Evolutionary conservation across 2,329 filamentous ascomycete genomes (phyloP).

Genomic region (Trichophyton rubrum): DNA sequence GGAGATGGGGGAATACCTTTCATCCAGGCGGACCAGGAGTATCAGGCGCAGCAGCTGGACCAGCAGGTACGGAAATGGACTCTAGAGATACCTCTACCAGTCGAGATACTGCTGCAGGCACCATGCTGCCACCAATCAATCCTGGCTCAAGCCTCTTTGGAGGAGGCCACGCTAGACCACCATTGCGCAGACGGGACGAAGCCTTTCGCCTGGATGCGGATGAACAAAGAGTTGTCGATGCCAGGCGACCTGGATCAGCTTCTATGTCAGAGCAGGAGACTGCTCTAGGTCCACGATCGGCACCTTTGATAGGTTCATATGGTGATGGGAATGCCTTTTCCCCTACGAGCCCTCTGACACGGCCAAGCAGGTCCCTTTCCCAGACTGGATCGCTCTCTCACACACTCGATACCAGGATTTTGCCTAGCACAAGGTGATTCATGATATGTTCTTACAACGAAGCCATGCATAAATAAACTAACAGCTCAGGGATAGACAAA

Average conservation of each 20-base stretch:
- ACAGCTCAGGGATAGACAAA: constrained; percentile 34
- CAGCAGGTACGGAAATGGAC: background rate
- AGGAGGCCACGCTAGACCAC: constrained; percentile 29
- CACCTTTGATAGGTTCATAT: background rate
- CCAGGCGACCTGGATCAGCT: background rate
- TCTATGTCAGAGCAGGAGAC: background rate
- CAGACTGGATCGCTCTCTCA: background rate
- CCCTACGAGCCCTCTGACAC: background rate
- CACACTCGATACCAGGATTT: background rate
- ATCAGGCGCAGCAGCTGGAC: background rate
- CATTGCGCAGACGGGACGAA: constrained; percentile 21
- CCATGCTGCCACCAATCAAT: constrained; percentile 35
- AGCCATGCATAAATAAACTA: background rate
- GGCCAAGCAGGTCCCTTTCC: background rate
- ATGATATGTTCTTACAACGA: background rate
- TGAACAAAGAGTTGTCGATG: background rate
- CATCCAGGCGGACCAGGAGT: constrained; percentile 20
- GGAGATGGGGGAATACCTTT: constrained; percentile 47
- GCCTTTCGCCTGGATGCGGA: constrained; percentile 9
- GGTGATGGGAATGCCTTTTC: background rate
- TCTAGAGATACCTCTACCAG: constrained; percentile 13
- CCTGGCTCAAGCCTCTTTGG: constrained; percentile 41
- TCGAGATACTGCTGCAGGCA: background rate
- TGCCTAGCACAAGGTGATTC: background rate
- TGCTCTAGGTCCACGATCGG: background rate